Percentiles rank a stretch among this genome's conserved stretches.
Evolutionary conservation across 306 rosid species (phyloP).

Genomic region (Lupinus albus): DNA sequence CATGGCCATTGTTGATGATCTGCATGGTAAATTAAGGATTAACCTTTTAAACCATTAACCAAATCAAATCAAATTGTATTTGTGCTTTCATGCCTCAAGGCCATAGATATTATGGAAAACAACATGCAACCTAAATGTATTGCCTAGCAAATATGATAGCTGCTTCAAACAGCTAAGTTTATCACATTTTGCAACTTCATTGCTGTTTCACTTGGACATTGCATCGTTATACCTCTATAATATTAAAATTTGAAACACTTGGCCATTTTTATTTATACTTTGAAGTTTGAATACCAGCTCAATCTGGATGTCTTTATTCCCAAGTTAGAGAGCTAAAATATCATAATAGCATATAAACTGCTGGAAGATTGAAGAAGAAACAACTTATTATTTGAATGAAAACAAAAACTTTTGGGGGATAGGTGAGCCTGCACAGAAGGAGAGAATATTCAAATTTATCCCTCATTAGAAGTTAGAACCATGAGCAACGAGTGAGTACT

Average conservation of each 20-base stretch:
- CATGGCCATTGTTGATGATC: conserved; percentile 79
- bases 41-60: conserved; percentile 32
- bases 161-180: conserved; percentile 23
- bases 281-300: background rate
- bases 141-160: conserved; percentile 11
- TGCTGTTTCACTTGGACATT: background rate
- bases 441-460: background rate
- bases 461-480: background rate
- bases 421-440: background rate
- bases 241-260: background rate
- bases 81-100: conserved; percentile 12
- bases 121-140: conserved; percentile 7
- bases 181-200: conserved; percentile 12
- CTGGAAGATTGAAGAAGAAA: conserved; percentile 24
- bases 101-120: conserved; percentile 3
- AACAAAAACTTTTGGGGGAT: background rate
- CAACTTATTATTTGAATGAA: background rate
- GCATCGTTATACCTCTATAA: conserved; percentile 22
- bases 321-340: conserved; percentile 8
- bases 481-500: background rate
- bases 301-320: conserved; percentile 2
- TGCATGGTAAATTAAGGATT: conserved; percentile 46
- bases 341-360: conserved; percentile 7
- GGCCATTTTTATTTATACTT: background rate
- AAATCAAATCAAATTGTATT: conserved; percentile 8